These are phyloP conservation scores for Mycena leptocephala DNA, from an alignment of 768 basidiomycete genomes.

Conservation along the genomic window DNA sequence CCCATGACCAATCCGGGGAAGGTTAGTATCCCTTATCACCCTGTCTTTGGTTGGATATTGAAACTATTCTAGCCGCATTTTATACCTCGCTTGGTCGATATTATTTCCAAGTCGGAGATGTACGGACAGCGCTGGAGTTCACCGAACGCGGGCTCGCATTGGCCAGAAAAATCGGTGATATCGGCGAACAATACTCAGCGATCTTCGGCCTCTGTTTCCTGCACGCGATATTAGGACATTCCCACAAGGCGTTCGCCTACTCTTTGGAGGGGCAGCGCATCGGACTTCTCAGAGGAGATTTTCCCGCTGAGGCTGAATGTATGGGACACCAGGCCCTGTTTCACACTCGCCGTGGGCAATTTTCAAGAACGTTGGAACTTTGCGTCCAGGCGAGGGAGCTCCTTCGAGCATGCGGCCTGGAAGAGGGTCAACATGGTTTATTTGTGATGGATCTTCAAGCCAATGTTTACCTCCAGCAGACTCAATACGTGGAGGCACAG, in stretches of 20 bases:
- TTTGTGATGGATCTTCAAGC: not conserved
- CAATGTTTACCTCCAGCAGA: not conserved
- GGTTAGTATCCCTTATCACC: not conserved
- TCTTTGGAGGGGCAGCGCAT: not conserved
- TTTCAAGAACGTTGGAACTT: not conserved
- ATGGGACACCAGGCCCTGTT: not conserved
- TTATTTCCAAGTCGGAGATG: not conserved
- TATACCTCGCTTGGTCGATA: not conserved
- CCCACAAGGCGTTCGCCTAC: not conserved
- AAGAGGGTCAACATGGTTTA: not conserved
- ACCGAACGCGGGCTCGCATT: not conserved
- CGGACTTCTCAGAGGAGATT: not conserved
- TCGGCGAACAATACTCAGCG: not conserved
- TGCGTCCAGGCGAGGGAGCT: not conserved
- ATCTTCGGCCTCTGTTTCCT: not conserved
- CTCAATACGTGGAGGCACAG: not conserved
- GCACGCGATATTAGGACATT: not conserved
- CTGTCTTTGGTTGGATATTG: too few relatives aligned
- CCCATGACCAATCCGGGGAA: not conserved
- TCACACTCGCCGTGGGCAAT: not conserved
- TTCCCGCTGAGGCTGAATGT: not conserved
- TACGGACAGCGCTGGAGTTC: not conserved
- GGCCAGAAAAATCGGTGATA: not conserved
- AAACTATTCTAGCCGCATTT: not conserved
- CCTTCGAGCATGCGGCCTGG: not conserved